A percentile compares a stretch with the other conserved stretches of the same genome.
Conservation (phyloP, 768 basidiomycete genomes). For the Boletus pseudo-olivaceus region DNA sequence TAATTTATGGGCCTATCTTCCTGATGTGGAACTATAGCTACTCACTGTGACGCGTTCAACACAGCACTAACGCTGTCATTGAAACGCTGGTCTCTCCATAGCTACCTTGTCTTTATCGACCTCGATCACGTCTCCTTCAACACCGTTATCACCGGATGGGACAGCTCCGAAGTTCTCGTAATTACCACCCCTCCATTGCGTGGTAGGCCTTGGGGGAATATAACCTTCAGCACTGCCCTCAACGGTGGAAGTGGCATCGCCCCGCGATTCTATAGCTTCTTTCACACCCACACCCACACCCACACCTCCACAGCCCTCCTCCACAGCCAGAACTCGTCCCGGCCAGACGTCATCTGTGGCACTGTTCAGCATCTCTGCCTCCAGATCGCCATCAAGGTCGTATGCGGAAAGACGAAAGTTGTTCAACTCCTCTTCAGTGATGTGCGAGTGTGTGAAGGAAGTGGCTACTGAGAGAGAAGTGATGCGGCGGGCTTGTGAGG, state of each 20-base stretch:
- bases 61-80: background rate
- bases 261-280: background rate
- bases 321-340: conserved; percentile 12
- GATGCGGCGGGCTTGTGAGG: conserved; percentile 15
- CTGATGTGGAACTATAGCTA: background rate
- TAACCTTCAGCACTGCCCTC: conserved; percentile 12
- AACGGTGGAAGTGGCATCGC: background rate
- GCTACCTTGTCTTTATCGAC: background rate
- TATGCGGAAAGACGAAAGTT: conserved; percentile 22
- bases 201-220: background rate
- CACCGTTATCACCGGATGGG: background rate
- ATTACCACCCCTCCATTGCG: conserved; percentile 3
- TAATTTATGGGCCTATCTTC: too few relatives aligned
- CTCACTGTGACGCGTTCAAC: background rate
- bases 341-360: conserved; percentile 20
- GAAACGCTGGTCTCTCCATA: background rate
- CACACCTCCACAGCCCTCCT: background rate
- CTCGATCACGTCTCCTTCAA: background rate
- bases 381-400: conserved; percentile 26
- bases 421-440: conserved; percentile 23
- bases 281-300: background rate
- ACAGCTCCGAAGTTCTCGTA: conserved; percentile 8
- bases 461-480: conserved; percentile 22
- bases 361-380: conserved; percentile 24
- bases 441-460: conserved; percentile 21